Conservation (phyloP, 139 green algal species). For the Chlorella sp. region DNA sequence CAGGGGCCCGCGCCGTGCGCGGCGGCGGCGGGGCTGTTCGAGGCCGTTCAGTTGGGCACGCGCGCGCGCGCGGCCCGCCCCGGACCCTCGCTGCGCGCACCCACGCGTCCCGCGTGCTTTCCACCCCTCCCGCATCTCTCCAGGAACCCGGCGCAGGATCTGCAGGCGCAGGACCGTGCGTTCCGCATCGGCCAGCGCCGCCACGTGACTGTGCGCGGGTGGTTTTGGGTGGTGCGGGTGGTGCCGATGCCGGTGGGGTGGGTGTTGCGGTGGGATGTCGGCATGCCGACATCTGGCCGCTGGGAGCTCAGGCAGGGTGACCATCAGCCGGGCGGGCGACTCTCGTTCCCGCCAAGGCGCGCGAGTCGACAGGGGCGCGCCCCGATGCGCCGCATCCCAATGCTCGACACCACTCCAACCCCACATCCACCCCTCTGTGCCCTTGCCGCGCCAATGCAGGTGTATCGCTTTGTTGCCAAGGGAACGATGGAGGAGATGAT, state of each 20-base stretch:
- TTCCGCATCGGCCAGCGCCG: conserved; percentile 80
- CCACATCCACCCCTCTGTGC: background rate
- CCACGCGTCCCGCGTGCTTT: background rate
- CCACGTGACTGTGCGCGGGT: conserved; percentile 79
- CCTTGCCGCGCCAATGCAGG: background rate
- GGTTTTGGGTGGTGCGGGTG: too few relatives aligned
- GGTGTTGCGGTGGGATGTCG: conserved; percentile 10
- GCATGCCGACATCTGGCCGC: background rate
- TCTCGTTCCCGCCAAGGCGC: background rate
- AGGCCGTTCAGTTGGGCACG: background rate
- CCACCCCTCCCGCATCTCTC: conserved; percentile 3
- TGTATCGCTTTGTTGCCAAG: conserved; percentile 4
- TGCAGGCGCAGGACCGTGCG: conserved; percentile 76
- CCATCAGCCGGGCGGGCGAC: background rate
- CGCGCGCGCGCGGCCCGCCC: background rate
- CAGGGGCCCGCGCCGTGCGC: background rate
- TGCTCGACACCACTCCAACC: background rate
- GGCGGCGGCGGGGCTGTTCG: background rate
- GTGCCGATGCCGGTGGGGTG: too few relatives aligned
- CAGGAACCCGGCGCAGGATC: conserved; percentile 12
- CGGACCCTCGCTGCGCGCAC: background rate
- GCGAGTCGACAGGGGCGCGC: too few relatives aligned
- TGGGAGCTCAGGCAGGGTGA: background rate
- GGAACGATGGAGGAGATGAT: conserved; percentile 70
- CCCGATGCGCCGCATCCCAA: background rate